Evolutionary conservation across 2,329 filamentous ascomycete species (phyloP).

Genomic region (Magnaporthiopsis poae): DNA sequence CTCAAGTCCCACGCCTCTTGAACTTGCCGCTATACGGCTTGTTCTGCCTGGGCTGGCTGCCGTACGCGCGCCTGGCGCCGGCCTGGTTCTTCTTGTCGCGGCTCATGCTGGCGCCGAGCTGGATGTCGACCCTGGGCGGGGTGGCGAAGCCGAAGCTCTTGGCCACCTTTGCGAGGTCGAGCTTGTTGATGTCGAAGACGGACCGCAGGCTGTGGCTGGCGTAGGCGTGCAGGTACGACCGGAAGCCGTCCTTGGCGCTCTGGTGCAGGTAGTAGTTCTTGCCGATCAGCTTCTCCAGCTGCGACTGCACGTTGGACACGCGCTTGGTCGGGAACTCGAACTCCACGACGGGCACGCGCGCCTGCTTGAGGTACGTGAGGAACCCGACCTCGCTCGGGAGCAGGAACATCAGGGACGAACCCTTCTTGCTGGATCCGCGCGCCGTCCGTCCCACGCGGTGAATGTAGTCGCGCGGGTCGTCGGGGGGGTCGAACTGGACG

Average conservation of each 20-base stretch:
- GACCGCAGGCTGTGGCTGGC: conserved; percentile 73
- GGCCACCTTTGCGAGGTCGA: conserved; percentile 74
- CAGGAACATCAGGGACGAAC: conserved; percentile 83
- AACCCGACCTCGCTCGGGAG: conserved; percentile 89
- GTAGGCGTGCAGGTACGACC: conserved; percentile 89
- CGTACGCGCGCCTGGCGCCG: conserved; percentile 58
- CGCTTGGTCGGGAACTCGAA: conserved; percentile 91
- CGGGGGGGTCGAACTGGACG: conserved; percentile 87
- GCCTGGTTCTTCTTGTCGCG: conserved; percentile 55
- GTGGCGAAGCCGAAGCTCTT: conserved; percentile 73
- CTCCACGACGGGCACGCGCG: conserved; percentile 85
- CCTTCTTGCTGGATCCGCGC: conserved; percentile 71
- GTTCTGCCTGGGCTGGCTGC: conserved; percentile 61
- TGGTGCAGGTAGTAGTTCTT: conserved; percentile 98
- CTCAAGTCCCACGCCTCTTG: conserved; percentile 8
- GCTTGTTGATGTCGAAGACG: conserved; percentile 75
- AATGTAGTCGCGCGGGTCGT: conserved; percentile 84
- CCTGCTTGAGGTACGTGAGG: conserved; percentile 79
- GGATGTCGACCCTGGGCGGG: conserved; percentile 70
- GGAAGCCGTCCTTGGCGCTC: conserved; percentile 66
- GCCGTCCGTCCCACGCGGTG: conserved; percentile 94
- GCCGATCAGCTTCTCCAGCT: conserved; percentile 85
- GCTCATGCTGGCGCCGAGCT: conserved; percentile 65
- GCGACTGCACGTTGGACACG: conserved; percentile 79
- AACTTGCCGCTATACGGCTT: conserved; percentile 12